A percentile compares a stretch with the other conserved stretches of the same genome.
Evolutionary conservation across 805 yeast species (phyloP).

Genomic region (Wickerhamomyces alni): DNA sequence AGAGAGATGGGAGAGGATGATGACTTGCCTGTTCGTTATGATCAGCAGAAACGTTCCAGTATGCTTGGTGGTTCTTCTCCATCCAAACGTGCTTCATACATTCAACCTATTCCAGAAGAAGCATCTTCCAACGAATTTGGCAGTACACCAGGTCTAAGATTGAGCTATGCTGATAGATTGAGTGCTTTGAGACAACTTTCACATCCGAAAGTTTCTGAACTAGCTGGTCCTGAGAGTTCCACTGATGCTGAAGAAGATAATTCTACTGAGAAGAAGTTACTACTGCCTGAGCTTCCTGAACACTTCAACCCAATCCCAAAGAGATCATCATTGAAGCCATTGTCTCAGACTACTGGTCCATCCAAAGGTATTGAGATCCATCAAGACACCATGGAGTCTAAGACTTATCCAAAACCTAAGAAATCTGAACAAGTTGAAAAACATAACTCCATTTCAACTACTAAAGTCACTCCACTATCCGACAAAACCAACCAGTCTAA

Average conservation of each 20-base stretch:
- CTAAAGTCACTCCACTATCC: conserved; percentile 12
- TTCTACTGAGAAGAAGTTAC: conserved; percentile 6
- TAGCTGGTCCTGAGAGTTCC: too few relatives aligned
- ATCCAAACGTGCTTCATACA: conserved; percentile 4
- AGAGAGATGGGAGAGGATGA: conserved; percentile 14
- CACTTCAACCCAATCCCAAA: conserved; percentile 9
- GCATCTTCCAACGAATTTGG: conserved; percentile 8
- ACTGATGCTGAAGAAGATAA: conserved; percentile 4
- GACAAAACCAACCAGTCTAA: conserved; percentile 14
- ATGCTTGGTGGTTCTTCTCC: background rate
- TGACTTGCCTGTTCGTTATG: background rate
- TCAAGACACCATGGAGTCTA: conserved; percentile 5
- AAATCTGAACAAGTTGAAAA: conserved; percentile 7
- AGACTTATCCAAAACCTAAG: conserved; percentile 12
- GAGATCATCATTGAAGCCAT: conserved; percentile 3
- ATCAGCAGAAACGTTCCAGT: conserved; percentile 13
- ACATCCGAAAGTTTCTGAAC: too few relatives aligned
- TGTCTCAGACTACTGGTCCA: conserved; percentile 1
- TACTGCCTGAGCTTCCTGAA: conserved; percentile 22
- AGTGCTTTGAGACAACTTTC: conserved; percentile 13
- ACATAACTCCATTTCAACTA: conserved; percentile 11
- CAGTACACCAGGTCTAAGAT: conserved; percentile 21
- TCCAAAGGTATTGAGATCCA: conserved; percentile 26
- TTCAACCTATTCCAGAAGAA: conserved; percentile 16
- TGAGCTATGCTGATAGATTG: conserved; percentile 35